Base-by-base conservation (phyloP, 106 monocot species). In the Xerophyta viscosa region DNA sequence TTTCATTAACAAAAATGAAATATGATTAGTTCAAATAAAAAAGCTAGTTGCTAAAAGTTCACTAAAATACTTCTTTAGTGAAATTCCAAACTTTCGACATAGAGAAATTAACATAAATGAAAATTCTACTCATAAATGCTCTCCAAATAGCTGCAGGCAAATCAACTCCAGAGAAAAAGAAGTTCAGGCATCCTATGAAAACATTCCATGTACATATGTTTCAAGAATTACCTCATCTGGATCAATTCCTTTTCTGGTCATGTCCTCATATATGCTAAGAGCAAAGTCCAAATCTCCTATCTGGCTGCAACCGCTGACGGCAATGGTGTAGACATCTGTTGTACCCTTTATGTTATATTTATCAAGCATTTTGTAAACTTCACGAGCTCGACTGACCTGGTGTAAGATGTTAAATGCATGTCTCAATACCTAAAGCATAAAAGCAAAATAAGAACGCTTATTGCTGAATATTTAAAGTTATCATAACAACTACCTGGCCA, bases 281-380 rank as follows among this genome's bases (percentile, higher is more conserved):
- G 88, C 94, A 56, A 84, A 94, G 12, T 84, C 70, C 65, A 94
- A 75, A 72, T 94, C 84, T 66, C 84, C 81, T 41, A 66, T 84
- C 64, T 71, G 54, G 69, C 88, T 84, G 68, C 94, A 88, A 53
- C 80, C 84, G 62, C 64, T 71, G 27, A 88, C 77, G 58, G 88
- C 94, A 67, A 94, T 94, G 37, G 94, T 94, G 45, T 94, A 88
- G 37, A 94, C 94, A 41, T 84, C 78, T 49, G 74, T 50, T 7
- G 80, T 75, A 12, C 94, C 94, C 37, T 60, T 81, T 78, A 94
- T 94, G 20, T 84, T 75, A 62, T 81, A 81, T 13, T 53, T 42
- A 50, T 81, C 56, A 71, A 88, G 77, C 94, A 94, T 94, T 73
- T 84, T 81, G 58, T 94, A 94, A 9, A 94, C 94, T 70, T 88